Base-by-base conservation (phyloP, 2,329 filamentous ascomycete genomes). In the Neopestalotiopsis rosae region DNA sequence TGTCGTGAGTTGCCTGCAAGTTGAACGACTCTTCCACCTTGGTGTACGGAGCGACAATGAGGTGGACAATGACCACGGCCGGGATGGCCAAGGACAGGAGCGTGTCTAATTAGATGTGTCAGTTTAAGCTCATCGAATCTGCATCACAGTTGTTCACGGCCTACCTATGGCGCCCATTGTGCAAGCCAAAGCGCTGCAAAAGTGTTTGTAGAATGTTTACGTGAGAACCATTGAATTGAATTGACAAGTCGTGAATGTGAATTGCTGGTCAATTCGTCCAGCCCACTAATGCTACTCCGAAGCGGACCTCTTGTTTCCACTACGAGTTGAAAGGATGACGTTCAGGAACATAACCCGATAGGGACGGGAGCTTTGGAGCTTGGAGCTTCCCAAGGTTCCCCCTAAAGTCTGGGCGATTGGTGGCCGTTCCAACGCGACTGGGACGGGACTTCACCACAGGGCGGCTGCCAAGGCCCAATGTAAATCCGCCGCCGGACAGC, bases 1-100 rank as follows among this genome's bases (percentile, higher is more conserved):
- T 92, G 79, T 99, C 96, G 80, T 98, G 96, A 3, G 91, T 88
- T 5, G 96, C 96, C 80, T 99, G 96, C 69, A 98, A 90, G 79
- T 97, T 97, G 88, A 99, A 98, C 0, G 95, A 98, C 81, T 99
- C 96, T 80, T 99, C 96, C 69, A 99, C 96, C 81, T 99, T 99
- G 68, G 95, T 98, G 83, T 97, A 95, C 0, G 96, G 96, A 12
- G 95, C 90, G 30, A 90, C 79, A 70, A 90, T 76, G 67, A 97
- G 89, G 80, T 97, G 93, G 67, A 92, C 67, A 69, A 92, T 79
- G 74, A 93, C 85, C 42, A 91, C 78, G 2, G 85, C 79, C 1
- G 93, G 92, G 69, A 94, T 84, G 64, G 90, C 81, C 71, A 90
- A 77, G 66, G 82, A 79, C 56, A 91, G 76, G 17, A 85, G 69